Evolutionary conservation across 441 rosid genomes (phyloP), one percentile per base, ranked within the genome.

Genomic region (Populus trichocarpa): DNA sequence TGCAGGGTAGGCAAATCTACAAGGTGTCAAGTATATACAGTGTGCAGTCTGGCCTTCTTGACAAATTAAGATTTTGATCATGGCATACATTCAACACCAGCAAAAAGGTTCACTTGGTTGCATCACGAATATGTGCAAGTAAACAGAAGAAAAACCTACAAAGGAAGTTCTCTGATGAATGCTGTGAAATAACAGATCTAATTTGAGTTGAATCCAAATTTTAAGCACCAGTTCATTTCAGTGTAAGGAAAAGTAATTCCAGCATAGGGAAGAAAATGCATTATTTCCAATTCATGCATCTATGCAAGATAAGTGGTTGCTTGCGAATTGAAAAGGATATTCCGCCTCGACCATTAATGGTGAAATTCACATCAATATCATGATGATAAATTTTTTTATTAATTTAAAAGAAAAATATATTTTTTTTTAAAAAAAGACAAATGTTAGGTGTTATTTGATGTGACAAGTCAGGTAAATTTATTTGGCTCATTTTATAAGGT

Each of bases 311-410:
- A 28, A 67, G 13, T 42, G 65, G 26, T 7, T 10, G 28, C 8
- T n/a, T 23, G 64, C 42, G 70, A 8, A 38, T 22, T 23, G 61
- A 16, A 65, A 28, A 68, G 20, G 22, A 64, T 25, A 70, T 53
- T 57, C 70, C 12, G 25, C 61, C 30, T 65, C 71, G 30, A 13
- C 4, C 26, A 46, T 33, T 67, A 67, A 20, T 50, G 16, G n/a
- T 16, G 78, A 25, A 73, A 76, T 11, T 57, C 42, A 53, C 65
- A 42, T 42, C 30, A 80, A 77, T 23, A 32, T 72, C 30, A 28
- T 30, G 2, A 30, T 30, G 3, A 30, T 3, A 30, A 30, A 30
- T 3, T 25, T 25, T 25, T 25, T 30, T 3, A 30, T 30, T 30
- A 30, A 30, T 2, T 30, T 30, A 30, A 38, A 25, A 25, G 25